Percentiles rank a stretch among this genome's conserved stretches.
phyloP scores from a whole-genome alignment of 1,139 yeast species.

The Taphrina populina region DNA sequence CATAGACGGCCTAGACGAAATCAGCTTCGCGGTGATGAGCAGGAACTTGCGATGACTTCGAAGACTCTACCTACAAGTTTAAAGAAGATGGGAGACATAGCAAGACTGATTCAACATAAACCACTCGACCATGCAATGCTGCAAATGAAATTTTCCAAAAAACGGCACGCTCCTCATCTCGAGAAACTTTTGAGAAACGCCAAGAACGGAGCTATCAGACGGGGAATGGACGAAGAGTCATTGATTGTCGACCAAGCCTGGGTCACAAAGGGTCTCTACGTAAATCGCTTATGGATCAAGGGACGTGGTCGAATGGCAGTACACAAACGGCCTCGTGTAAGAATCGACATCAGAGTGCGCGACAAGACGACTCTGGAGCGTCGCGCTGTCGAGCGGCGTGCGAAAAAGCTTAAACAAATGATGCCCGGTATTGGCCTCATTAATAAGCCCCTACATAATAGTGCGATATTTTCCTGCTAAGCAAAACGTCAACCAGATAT shows the following conservation, averaged over 20 bases:
- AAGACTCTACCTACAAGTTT: slow-evolving; percentile 34
- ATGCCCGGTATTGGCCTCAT: slow-evolving; percentile 6
- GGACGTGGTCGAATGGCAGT: slow-evolving; percentile 36
- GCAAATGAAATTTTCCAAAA: slow-evolving; percentile 37
- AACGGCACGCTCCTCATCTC: slow-evolving; percentile 34
- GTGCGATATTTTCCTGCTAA: slow-evolving; percentile 25
- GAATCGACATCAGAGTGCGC: slow-evolving; percentile 33
- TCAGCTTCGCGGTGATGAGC: no score
- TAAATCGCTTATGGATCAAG: slow-evolving; percentile 33
- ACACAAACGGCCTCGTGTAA: slow-evolving; percentile 34
- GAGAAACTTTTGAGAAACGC: slow-evolving; percentile 33
- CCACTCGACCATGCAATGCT: slow-evolving; percentile 36
- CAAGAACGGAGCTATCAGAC: slow-evolving; percentile 31
- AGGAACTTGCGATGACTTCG: slow-evolving; percentile 29
- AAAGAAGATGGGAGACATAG: slow-evolving; percentile 35
- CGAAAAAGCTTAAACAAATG: slow-evolving; percentile 20
- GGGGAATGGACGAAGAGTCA: slow-evolving; percentile 31
- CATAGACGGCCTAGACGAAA: no score
- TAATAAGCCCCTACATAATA: slow-evolving; percentile 21
- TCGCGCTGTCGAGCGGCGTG: slow-evolving; percentile 28
- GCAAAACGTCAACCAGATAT: neutral
- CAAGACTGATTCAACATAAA: slow-evolving; percentile 36
- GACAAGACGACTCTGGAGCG: slow-evolving; percentile 33
- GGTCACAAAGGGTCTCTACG: slow-evolving; percentile 36
- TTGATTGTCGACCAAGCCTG: slow-evolving; percentile 37